Percentiles rank a stretch among this genome's conserved stretches.
These are phyloP conservation scores for Aspergillus sergii DNA, from an alignment of 2,329 filamentous ascomycete genomes.

Conservation along the genomic window DNA sequence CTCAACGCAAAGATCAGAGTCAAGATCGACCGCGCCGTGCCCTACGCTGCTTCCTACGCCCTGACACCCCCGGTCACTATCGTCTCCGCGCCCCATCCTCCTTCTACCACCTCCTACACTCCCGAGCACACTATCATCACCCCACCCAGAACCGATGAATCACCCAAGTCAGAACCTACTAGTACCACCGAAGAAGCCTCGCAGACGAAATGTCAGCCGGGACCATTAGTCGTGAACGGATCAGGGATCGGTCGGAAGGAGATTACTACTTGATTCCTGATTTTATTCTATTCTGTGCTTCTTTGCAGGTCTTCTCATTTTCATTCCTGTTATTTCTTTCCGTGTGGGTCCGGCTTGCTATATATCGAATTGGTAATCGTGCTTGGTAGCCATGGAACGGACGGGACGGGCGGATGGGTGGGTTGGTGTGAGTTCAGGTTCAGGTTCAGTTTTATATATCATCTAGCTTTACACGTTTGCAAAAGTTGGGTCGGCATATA, in stretches of 20 bases:
- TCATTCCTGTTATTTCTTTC: neutral
- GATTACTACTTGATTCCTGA: conserved; percentile 13
- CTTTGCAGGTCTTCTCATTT: neutral
- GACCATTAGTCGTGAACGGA: conserved; percentile 39
- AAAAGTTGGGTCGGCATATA: neutral
- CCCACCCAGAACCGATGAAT: neutral
- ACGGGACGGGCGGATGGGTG: neutral
- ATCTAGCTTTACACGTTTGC: neutral
- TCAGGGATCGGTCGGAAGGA: conserved; percentile 28
- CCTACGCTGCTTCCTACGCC: conserved; percentile 1
- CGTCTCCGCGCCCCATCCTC: neutral
- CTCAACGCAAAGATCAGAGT: conserved; percentile 38
- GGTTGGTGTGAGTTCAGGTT: neutral
- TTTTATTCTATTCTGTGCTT: neutral
- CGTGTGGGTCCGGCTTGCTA: neutral
- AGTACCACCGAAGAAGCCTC: neutral
- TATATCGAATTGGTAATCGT: neutral
- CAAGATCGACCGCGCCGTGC: conserved; percentile 30
- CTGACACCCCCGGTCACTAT: neutral
- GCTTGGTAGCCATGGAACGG: neutral
- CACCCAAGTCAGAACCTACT: neutral
- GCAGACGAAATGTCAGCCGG: conserved; percentile 15
- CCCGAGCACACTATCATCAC: neutral
- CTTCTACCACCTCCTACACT: neutral
- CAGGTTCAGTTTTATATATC: neutral